Evolutionary conservation across 306 rosid genomes (phyloP).

Genomic region (Purshia tridentata): DNA sequence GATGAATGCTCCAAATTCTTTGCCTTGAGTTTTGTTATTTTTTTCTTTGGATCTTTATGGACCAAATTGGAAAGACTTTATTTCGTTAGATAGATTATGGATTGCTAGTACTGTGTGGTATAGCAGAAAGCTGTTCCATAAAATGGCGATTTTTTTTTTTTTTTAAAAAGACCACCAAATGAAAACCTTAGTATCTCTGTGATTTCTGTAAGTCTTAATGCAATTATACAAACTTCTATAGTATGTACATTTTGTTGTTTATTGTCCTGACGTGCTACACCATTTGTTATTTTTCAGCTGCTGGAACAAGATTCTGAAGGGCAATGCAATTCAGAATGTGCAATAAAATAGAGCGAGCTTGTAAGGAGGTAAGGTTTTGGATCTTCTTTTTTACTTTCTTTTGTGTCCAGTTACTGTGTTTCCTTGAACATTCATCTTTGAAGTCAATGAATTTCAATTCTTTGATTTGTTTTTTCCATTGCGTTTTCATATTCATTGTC

Average conservation of each 20-base stretch:
- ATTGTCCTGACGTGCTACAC: slow-evolving; percentile 1
- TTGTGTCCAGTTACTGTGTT: background rate
- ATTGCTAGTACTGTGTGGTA: background rate
- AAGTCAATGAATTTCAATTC: background rate
- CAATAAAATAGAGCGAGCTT: slow-evolving; percentile 89
- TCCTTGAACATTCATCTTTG: background rate
- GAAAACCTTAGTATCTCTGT: too few relatives aligned
- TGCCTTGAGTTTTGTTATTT: background rate
- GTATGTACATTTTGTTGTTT: background rate
- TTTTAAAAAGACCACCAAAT: too few relatives aligned
- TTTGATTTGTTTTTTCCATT: slow-evolving; percentile 4
- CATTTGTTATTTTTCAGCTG: slow-evolving; percentile 48
- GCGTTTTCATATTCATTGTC: background rate
- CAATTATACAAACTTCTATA: background rate
- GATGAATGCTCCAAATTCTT: too few relatives aligned
- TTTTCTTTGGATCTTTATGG: background rate
- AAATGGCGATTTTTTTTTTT: background rate
- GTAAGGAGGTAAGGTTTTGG: slow-evolving; percentile 64
- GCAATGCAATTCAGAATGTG: slow-evolving; percentile 96
- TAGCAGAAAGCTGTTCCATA: background rate
- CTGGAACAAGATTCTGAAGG: slow-evolving; percentile 93
- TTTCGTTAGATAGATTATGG: background rate
- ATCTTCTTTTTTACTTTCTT: slow-evolving; percentile 1
- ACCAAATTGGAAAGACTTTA: background rate
- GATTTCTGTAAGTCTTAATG: too few relatives aligned